Conservation (phyloP, 805 yeast genomes). For the Sugiyamaella mastotermitis region DNA sequence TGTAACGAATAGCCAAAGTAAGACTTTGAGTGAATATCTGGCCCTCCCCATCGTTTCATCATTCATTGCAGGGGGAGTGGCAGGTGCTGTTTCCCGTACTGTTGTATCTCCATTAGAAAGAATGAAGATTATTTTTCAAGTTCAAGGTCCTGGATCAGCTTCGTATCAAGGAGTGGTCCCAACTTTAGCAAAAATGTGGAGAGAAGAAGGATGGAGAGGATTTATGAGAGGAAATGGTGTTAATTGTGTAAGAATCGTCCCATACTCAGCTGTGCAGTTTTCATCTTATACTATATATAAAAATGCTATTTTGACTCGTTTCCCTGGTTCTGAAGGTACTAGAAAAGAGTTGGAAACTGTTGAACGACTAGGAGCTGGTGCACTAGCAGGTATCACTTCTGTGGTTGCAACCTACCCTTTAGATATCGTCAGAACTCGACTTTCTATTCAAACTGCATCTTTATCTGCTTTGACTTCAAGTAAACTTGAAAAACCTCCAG, state of each 20-base stretch:
- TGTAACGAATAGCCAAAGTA: not conserved
- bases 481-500: constrained; percentile 50
- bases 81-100: constrained; percentile 92
- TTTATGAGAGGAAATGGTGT: constrained; percentile 85
- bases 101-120: constrained; percentile 94
- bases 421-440: constrained; percentile 84
- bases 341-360: constrained; percentile 39
- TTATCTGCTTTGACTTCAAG: constrained; percentile 20
- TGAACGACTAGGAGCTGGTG: constrained; percentile 71
- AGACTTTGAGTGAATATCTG: constrained; percentile 6
- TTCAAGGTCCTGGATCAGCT: constrained; percentile 57
- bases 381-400: constrained; percentile 71
- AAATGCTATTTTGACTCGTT: constrained; percentile 35
- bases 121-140: constrained; percentile 84
- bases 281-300: constrained; percentile 61
- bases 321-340: not conserved
- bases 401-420: constrained; percentile 86
- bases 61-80: constrained; percentile 91
- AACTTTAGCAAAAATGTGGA: constrained; percentile 72
- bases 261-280: constrained; percentile 93
- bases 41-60: constrained; percentile 50
- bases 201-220: constrained; percentile 89
- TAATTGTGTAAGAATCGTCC: constrained; percentile 85
- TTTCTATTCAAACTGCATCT: constrained; percentile 83
- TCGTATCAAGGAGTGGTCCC: constrained; percentile 62